phyloP scores from a whole-genome alignment of 2,329 filamentous ascomycete genomes.

The Xylaria sp. region DNA sequence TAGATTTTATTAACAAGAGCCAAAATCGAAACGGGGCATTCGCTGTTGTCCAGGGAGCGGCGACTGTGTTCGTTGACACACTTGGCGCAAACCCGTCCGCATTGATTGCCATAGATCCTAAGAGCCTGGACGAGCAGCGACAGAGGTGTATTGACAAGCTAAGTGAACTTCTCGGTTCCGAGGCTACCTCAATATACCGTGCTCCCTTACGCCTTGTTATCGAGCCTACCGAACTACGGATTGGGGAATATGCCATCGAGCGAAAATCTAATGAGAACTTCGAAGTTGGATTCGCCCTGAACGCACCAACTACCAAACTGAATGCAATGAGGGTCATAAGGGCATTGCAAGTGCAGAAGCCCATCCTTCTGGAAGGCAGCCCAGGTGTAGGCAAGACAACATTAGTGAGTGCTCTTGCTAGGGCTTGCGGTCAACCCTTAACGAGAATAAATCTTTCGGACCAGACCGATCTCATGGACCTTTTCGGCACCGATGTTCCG shows the following conservation, averaged over 20 bases:
- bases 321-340: conserved; percentile 93
- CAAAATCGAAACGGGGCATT: conserved; percentile 57
- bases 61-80: conserved; percentile 95
- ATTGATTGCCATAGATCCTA: conserved; percentile 77
- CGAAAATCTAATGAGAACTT: conserved; percentile 61
- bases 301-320: conserved; percentile 86
- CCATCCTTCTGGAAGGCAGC: conserved; percentile 93
- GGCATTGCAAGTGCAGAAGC: conserved; percentile 88
- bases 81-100: conserved; percentile 95
- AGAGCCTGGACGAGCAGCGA: conserved; percentile 77
- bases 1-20: conserved; percentile 85
- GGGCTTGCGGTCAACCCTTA: conserved; percentile 80
- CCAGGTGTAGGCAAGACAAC: conserved; percentile 99
- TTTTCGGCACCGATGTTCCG: conserved; percentile 96
- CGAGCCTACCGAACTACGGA: conserved; percentile 64
- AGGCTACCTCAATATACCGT: conserved; percentile 74
- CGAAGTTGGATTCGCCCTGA: conserved; percentile 77
- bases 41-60: conserved; percentile 81
- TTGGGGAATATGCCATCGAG: conserved; percentile 80
- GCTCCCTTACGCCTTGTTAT: conserved; percentile 69
- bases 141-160: conserved; percentile 78
- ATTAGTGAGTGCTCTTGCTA: conserved; percentile 84
- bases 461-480: conserved; percentile 96
- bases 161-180: conserved; percentile 69
- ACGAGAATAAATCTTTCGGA: conserved; percentile 97